Conservation (phyloP, 2,329 filamentous ascomycete genomes). For the Rachicladosporium sp. region DNA sequence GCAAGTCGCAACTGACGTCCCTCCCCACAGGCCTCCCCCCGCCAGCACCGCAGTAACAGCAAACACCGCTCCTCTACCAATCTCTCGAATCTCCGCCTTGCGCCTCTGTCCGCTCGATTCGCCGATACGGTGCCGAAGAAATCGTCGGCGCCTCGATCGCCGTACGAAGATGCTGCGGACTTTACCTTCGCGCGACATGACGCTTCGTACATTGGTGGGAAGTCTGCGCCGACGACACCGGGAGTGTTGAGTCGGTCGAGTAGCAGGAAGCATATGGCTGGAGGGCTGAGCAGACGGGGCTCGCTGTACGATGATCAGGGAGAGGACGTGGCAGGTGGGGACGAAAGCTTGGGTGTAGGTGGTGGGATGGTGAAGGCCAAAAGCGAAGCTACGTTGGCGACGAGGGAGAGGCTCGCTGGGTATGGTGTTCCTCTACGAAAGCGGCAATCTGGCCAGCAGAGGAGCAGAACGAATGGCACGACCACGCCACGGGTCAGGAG, state of each 20-base stretch:
- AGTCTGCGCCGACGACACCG: conserved; percentile 36
- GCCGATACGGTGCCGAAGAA: conserved; percentile 18
- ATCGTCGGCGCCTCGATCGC: conserved; percentile 16
- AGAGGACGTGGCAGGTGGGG: conserved; percentile 4
- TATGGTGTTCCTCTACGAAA: conserved; percentile 10
- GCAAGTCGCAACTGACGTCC: too few relatives aligned
- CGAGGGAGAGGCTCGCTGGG: conserved; percentile 7
- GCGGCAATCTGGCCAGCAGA: conserved; percentile 8
- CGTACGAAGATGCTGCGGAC: conserved; percentile 16
- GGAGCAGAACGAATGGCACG: conserved; percentile 15
- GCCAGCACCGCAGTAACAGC: background rate
- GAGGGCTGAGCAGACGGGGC: conserved; percentile 19
- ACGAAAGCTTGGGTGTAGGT: background rate
- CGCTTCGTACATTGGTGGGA: conserved; percentile 35
- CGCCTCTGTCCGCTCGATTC: conserved; percentile 41
- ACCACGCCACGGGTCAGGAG: conserved; percentile 8
- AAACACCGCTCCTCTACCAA: conserved; percentile 44
- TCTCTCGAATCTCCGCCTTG: conserved; percentile 47
- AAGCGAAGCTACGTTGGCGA: conserved; percentile 30
- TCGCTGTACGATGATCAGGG: conserved; percentile 16
- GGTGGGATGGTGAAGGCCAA: conserved; percentile 32
- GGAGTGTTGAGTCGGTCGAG: conserved; percentile 34
- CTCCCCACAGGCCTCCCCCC: too few relatives aligned
- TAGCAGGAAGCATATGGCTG: conserved; percentile 23
- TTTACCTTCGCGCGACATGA: conserved; percentile 18